Base-by-base conservation (phyloP, 805 yeast species). In the Hanseniaspora vineae region DNA sequence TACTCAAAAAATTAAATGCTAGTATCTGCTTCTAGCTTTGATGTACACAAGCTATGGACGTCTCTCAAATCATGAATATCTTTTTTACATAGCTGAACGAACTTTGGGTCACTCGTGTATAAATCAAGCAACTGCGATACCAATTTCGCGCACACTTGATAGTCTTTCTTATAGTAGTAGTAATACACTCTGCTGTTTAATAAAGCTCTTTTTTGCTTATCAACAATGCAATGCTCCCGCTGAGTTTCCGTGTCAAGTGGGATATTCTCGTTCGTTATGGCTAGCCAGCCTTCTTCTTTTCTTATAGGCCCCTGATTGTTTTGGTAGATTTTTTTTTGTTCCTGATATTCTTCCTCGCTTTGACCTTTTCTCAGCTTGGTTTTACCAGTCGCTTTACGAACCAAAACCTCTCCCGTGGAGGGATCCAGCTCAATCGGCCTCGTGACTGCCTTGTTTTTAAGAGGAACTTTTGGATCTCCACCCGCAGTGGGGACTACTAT, bases 351-450 rank as follows among this genome's bases (percentile, higher is more conserved):
- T 47, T 80, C 89, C 40, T 77, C 78, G 0, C 81, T 57, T 58
- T 87, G 96, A 0, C 79, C 80, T 55, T 83, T 85, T 40, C 96
- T 72, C 23, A 70, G 60, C 48, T 70, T 73, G 3, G 60, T 57
- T 48, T 69, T 65, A 0, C 79, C 79, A 1, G 76, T 69, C 0
- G 73, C 66, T 49, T 68, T 73, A 35, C 64, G 60, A 4, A 73
- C 75, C 2, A 64, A 51, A 2, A 73, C 75, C 51, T 68, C 70
- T 1, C 77, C 75, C 3, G 65, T 60, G 6, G 20, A 40, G 13
- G 58, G 58, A 46, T 61, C 51, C 17, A 59, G 39, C 14, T 60
- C 47, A 2, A 58, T 48, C 3, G 65, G 61, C 45, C 57, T 60
- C 1, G 58, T 58, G 14, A 56, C 50, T 3, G 57, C 49, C 31